Conservation (phyloP, 2,329 filamentous ascomycete genomes). For the Sporothrix inflata region DNA sequence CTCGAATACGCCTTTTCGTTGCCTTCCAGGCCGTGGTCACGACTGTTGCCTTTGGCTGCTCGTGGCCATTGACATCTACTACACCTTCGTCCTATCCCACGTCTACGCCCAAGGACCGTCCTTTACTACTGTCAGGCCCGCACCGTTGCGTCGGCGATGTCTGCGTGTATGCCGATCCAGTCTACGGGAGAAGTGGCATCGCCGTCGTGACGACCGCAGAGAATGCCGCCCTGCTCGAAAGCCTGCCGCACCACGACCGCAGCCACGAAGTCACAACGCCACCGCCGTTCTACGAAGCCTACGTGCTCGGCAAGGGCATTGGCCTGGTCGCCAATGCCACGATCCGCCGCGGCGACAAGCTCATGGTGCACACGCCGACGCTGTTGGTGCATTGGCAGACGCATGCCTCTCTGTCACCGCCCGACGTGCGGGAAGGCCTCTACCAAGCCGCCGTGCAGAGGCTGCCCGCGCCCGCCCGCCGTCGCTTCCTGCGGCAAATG, state of each 20-base stretch:
- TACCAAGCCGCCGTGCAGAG: conserved; percentile 40
- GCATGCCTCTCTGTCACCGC: conserved; percentile 19
- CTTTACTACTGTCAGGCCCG: neutral
- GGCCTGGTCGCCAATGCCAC: conserved; percentile 44
- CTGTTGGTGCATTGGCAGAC: conserved; percentile 39
- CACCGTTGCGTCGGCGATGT: conserved; percentile 8
- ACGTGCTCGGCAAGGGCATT: conserved; percentile 43
- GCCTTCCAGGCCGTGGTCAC: neutral
- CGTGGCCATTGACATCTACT: neutral
- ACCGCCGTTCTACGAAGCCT: conserved; percentile 38
- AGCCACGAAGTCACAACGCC: conserved; percentile 4
- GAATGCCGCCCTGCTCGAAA: neutral
- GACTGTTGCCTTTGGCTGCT: neutral
- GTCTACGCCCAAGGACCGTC: neutral
- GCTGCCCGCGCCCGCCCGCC: conserved; percentile 36
- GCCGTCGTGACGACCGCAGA: neutral
- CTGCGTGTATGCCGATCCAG: conserved; percentile 15
- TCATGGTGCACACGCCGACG: conserved; percentile 41
- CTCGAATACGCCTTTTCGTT: neutral
- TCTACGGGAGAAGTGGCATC: neutral
- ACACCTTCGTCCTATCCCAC: neutral
- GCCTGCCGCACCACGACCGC: neutral
- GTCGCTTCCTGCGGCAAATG: conserved; percentile 40
- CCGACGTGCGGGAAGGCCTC: conserved; percentile 33
- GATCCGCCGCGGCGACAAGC: conserved; percentile 43